phyloP scores from a whole-genome alignment of 106 monocot species.

The Allium fistulosum region DNA sequence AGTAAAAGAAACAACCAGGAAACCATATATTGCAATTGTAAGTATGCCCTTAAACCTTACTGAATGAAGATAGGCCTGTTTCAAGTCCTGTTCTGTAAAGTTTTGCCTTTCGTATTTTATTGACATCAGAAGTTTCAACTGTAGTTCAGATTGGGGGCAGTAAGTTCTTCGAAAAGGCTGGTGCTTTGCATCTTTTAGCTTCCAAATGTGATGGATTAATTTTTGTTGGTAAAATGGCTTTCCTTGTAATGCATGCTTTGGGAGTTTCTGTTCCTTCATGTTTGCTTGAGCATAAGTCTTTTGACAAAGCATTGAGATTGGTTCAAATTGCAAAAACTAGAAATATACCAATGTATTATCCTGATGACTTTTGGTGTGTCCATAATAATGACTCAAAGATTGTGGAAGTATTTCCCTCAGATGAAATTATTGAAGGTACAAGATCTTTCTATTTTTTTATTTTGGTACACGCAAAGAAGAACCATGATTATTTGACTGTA shows the following conservation, averaged over 20 bases:
- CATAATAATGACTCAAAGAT: conserved; percentile 19
- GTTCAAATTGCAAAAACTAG: conserved; percentile 38
- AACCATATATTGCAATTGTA: conserved; percentile 81
- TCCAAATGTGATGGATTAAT: conserved; percentile 69
- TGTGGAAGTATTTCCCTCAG: conserved; percentile 34
- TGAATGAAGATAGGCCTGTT: background rate
- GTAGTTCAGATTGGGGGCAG: conserved; percentile 82
- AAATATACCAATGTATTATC: conserved; percentile 48
- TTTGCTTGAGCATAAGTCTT: conserved; percentile 43
- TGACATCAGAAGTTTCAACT: background rate
- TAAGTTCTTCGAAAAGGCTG: conserved; percentile 54
- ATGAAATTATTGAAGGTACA: conserved; percentile 48
- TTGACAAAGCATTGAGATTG: conserved; percentile 44
- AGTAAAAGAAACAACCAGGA: conserved; percentile 26
- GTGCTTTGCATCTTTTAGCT: conserved; percentile 45
- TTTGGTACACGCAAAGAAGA: too few relatives aligned
- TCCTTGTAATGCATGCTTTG: conserved; percentile 83
- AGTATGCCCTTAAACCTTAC: background rate
- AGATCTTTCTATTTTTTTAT: background rate
- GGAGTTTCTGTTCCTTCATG: conserved; percentile 39
- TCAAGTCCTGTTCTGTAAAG: background rate
- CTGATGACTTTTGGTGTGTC: conserved; percentile 52
- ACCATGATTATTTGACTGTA: too few relatives aligned
- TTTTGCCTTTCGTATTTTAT: background rate
- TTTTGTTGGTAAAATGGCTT: conserved; percentile 69